A percentile compares a stretch with the other conserved stretches of the same genome.
Conservation (phyloP, 2,329 filamentous ascomycete species). For the Trichoderma sp. region DNA sequence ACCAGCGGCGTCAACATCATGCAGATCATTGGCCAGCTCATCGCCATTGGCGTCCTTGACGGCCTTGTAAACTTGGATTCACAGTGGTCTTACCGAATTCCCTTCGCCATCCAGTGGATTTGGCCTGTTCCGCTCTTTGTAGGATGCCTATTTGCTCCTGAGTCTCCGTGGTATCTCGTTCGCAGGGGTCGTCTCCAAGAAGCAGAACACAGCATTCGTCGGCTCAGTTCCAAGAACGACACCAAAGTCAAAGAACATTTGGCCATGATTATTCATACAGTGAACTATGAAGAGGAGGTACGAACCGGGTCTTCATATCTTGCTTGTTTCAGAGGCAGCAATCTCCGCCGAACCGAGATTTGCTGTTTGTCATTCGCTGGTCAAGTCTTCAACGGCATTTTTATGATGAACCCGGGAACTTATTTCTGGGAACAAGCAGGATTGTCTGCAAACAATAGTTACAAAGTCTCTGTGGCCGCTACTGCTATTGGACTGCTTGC, state of each 20-base stretch:
- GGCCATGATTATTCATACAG: slow-evolving; percentile 46
- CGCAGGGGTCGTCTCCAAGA: slow-evolving; percentile 8
- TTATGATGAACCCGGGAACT: slow-evolving; percentile 20
- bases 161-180: slow-evolving; percentile 31
- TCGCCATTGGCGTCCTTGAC: slow-evolving; percentile 40
- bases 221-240: slow-evolving; percentile 7
- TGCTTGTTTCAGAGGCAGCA: slow-evolving; percentile 47
- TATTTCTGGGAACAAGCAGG: slow-evolving; percentile 22
- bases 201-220: slow-evolving; percentile 10
- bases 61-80: slow-evolving; percentile 35
- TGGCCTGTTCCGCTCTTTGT: slow-evolving; percentile 48
- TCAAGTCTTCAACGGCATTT: slow-evolving; percentile 16
- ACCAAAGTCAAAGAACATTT: slow-evolving; percentile 30
- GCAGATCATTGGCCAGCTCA: slow-evolving; percentile 49
- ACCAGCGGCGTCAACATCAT: slow-evolving; percentile 51
- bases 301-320: slow-evolving; percentile 42
- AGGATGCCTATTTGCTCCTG: slow-evolving; percentile 46
- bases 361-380: slow-evolving; percentile 33
- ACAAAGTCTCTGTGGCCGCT: slow-evolving; percentile 18
- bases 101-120: slow-evolving; percentile 52
- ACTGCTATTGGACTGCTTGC: slow-evolving; percentile 35
- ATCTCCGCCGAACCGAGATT: slow-evolving; percentile 54
- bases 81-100: slow-evolving; percentile 50
- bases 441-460: slow-evolving; percentile 12
- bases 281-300: slow-evolving; percentile 42